A percentile compares a stretch with the other conserved stretches of the same genome.
These are phyloP conservation scores for Backusella westeae DNA, from an alignment of 192 early-diverging fungal species.

Conservation along the genomic window DNA sequence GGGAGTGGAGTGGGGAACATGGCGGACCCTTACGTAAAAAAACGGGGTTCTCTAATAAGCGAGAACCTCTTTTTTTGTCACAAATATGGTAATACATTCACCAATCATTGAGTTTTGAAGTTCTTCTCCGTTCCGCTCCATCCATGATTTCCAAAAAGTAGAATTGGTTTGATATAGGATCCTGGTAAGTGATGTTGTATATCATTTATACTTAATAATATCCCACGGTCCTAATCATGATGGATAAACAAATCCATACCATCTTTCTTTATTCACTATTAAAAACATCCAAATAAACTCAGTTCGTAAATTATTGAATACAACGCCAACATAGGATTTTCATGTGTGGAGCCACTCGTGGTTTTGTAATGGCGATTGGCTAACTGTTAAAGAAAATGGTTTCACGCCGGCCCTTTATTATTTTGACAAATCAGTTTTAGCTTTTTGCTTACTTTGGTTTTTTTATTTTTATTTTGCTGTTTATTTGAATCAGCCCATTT, in stretches of 20 bases:
- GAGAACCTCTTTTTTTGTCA: not conserved
- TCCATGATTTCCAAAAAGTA: not conserved
- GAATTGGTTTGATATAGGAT: not conserved
- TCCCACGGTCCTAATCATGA: not conserved
- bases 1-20: not conserved
- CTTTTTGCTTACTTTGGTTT: not conserved
- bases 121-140: not conserved
- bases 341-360: not conserved
- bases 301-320: not conserved
- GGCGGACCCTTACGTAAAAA: conserved; percentile 3
- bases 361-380: not conserved
- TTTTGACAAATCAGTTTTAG: not conserved
- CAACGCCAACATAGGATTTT: not conserved
- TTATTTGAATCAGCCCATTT: not conserved
- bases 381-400: not conserved
- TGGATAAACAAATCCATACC: not conserved
- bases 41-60: not conserved
- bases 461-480: not conserved
- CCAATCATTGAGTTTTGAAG: not conserved
- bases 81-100: not conserved
- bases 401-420: not conserved
- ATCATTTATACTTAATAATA: not conserved
- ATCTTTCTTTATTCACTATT: not conserved
- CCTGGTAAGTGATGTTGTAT: not conserved
- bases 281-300: not conserved